These are phyloP conservation scores for Trametes elegans DNA, from an alignment of 768 basidiomycete genomes.

Conservation along the genomic window DNA sequence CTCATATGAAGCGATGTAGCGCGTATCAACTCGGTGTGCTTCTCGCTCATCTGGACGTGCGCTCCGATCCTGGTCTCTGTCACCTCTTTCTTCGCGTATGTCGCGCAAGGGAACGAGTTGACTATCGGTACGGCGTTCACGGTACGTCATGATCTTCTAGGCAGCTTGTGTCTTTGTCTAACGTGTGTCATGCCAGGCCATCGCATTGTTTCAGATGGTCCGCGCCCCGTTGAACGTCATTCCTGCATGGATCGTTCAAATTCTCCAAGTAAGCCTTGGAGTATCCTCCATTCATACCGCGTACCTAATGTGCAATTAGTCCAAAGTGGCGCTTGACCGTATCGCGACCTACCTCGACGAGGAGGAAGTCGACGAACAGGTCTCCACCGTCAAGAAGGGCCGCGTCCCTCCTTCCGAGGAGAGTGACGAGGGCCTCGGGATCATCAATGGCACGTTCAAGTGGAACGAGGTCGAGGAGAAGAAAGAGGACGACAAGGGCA, in stretches of 20 bases:
- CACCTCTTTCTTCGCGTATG: conserved; percentile 72
- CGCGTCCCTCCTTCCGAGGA: conserved; percentile 25
- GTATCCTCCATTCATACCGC: too few relatives aligned
- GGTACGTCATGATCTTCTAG: conserved; percentile 38
- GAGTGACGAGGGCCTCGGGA: conserved; percentile 40
- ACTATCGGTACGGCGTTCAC: conserved; percentile 85
- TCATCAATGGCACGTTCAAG: conserved; percentile 50
- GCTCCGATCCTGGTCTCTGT: conserved; percentile 82
- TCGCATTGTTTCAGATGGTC: conserved; percentile 86
- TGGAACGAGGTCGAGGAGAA: conserved; percentile 52
- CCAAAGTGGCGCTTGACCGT: conserved; percentile 56
- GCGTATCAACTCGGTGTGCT: conserved; percentile 70
- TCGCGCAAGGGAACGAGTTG: conserved; percentile 69
- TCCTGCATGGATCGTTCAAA: conserved; percentile 74
- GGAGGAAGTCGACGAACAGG: conserved; percentile 60
- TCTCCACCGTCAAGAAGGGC: conserved; percentile 51
- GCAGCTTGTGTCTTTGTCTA: background rate
- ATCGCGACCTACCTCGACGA: conserved; percentile 60
- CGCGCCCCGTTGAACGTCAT: conserved; percentile 75
- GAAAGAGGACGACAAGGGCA: conserved; percentile 25
- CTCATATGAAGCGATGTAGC: conserved; percentile 35
- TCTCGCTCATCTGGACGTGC: conserved; percentile 67
- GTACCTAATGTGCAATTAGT: too few relatives aligned
- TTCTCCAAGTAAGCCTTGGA: conserved; percentile 61
- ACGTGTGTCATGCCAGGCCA: conserved; percentile 42